Evolutionary conservation across 2,329 filamentous ascomycete species (phyloP).

Genomic region (Arthrinium puccinioides): DNA sequence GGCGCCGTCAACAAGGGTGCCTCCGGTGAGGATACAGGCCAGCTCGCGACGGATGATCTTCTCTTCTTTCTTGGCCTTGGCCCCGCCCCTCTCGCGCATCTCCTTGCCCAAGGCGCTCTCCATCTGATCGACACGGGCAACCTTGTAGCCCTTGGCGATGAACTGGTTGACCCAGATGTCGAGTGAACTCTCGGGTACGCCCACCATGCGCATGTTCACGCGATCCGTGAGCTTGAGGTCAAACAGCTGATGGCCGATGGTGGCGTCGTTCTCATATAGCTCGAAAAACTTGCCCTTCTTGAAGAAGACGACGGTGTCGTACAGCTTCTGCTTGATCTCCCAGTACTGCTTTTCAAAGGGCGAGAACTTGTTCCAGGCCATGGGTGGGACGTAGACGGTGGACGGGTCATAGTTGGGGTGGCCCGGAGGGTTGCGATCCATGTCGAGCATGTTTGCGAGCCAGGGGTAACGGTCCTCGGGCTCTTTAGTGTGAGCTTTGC

Average conservation of each 20-base stretch:
- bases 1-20: constrained; percentile 87
- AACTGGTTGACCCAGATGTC: constrained; percentile 98
- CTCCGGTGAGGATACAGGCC: constrained; percentile 82
- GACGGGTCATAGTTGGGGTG: constrained; percentile 88
- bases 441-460: constrained; percentile 80
- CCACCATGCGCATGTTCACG: constrained; percentile 99
- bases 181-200: constrained; percentile 91
- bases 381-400: constrained; percentile 81
- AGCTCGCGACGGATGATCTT: constrained; percentile 92
- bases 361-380: constrained; percentile 76
- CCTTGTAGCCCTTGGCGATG: constrained; percentile 95
- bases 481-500: constrained; percentile 73
- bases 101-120: constrained; percentile 94
- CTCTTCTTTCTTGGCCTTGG: constrained; percentile 66
- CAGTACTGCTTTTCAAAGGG: constrained; percentile 98
- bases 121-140: constrained; percentile 92
- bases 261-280: constrained; percentile 95
- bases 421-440: constrained; percentile 68
- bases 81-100: constrained; percentile 85
- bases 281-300: constrained; percentile 99
- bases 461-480: constrained; percentile 84
- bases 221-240: constrained; percentile 96
- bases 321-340: constrained; percentile 98
- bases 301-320: constrained; percentile 98
- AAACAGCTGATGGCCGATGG: constrained; percentile 91